These are phyloP conservation scores for Verticillium nonalfalfae DNA, from an alignment of 2,329 filamentous ascomycete genomes.

Conservation along the genomic window DNA sequence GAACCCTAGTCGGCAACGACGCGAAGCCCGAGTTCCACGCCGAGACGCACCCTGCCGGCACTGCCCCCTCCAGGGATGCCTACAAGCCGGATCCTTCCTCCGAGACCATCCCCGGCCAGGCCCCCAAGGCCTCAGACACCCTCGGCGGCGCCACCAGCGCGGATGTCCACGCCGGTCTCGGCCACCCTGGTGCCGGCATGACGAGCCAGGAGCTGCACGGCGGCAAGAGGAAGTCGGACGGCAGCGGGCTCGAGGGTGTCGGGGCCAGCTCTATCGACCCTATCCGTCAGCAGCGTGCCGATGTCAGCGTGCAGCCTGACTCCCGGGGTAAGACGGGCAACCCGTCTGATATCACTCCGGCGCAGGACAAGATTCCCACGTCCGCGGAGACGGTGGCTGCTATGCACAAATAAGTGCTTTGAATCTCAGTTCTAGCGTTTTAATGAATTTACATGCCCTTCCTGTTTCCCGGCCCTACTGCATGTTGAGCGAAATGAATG, in stretches of 20 bases:
- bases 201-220: conserved; percentile 32
- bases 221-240: conserved; percentile 27
- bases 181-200: conserved; percentile 36
- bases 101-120: conserved; percentile 26
- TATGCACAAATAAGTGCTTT: conserved; percentile 4
- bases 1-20: conserved; percentile 54
- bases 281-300: conserved; percentile 20
- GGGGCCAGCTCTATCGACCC: conserved; percentile 23
- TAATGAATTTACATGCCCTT: neutral
- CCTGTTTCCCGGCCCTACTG: too few species aligned
- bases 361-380: conserved; percentile 16
- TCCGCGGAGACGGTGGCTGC: conserved; percentile 18
- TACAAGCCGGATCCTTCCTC: conserved; percentile 30
- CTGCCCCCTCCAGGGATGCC: conserved; percentile 44
- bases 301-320: conserved; percentile 18
- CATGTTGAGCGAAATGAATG: too few species aligned
- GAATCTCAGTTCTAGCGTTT: neutral
- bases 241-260: conserved; percentile 30
- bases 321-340: conserved; percentile 14
- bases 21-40: conserved; percentile 56
- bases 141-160: conserved; percentile 37
- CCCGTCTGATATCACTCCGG: conserved; percentile 14
- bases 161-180: conserved; percentile 34
- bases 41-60: conserved; percentile 54
- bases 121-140: conserved; percentile 27